These are phyloP conservation scores for Backusella morwellensis DNA, from an alignment of 192 early-diverging fungal genomes.

Conservation along the genomic window DNA sequence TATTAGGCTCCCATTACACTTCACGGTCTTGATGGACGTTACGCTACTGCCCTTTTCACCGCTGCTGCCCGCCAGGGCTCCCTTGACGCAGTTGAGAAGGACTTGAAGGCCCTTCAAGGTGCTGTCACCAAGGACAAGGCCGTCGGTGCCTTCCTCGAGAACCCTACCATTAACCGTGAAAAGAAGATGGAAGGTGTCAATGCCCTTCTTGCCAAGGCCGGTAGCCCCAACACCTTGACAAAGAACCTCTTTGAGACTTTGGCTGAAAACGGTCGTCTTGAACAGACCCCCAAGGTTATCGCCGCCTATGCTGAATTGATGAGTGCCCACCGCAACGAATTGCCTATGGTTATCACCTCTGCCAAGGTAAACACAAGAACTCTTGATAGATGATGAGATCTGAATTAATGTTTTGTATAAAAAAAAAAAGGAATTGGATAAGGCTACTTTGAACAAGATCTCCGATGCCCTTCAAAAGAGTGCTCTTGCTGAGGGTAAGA, in stretches of 20 bases:
- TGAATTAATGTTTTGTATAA: not conserved
- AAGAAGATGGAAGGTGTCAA: conserved; percentile 77
- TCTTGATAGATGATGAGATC: not conserved
- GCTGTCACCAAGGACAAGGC: conserved; percentile 71
- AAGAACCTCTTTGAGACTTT: conserved; percentile 90
- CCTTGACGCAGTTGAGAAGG: conserved; percentile 81
- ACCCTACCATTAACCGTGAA: conserved; percentile 80
- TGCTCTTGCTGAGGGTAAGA: conserved; percentile 76
- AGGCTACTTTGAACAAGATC: conserved; percentile 65
- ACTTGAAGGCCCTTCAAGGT: conserved; percentile 67
- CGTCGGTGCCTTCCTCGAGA: conserved; percentile 74
- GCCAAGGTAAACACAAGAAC: conserved; percentile 60
- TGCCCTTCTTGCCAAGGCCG: conserved; percentile 56
- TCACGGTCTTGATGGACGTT: conserved; percentile 95
- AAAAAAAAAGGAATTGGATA: conserved; percentile 67
- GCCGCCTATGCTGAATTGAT: conserved; percentile 79
- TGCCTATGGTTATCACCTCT: conserved; percentile 86
- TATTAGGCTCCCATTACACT: conserved; percentile 76
- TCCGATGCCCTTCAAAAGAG: conserved; percentile 57
- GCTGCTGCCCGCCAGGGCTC: conserved; percentile 84
- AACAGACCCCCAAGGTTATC: conserved; percentile 81
- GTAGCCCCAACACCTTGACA: conserved; percentile 76
- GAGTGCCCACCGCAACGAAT: conserved; percentile 85
- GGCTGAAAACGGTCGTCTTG: conserved; percentile 93
- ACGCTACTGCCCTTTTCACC: conserved; percentile 94